Percentiles rank a stretch among this genome's conserved stretches.
phyloP scores from a whole-genome alignment of 2,329 filamentous ascomycete species.

The Ophiostoma triangulosporum region DNA sequence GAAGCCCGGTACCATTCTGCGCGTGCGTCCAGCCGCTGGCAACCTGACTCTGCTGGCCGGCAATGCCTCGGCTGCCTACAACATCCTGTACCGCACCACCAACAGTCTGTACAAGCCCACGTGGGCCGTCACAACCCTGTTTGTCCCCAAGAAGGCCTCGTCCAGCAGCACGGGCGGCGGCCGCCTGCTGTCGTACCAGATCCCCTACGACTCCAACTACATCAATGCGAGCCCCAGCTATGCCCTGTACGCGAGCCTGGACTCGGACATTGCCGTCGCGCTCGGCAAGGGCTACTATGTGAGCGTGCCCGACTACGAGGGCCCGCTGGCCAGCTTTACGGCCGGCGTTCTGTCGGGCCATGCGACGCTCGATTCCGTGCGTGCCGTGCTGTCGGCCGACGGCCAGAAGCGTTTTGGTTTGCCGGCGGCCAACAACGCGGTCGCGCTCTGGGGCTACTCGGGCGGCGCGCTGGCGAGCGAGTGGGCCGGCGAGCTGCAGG shows the following conservation, averaged over 20 bases:
- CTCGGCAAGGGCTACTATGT: slow-evolving; percentile 31
- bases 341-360: slow-evolving; percentile 29
- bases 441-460: slow-evolving; percentile 39
- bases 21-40: slow-evolving; percentile 19
- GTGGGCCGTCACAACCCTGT: slow-evolving; percentile 27
- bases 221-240: slow-evolving; percentile 27
- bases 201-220: slow-evolving; percentile 25
- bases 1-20: slow-evolving; percentile 19
- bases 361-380: slow-evolving; percentile 28
- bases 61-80: slow-evolving; percentile 18
- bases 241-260: slow-evolving; percentile 17
- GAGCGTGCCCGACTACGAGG: slow-evolving; percentile 31
- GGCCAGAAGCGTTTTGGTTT: slow-evolving; percentile 17
- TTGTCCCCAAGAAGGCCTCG: slow-evolving; percentile 16
- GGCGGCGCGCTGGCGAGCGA: slow-evolving; percentile 36
- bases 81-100: slow-evolving; percentile 27
- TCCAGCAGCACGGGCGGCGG: neutral
- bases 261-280: slow-evolving; percentile 19
- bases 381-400: slow-evolving; percentile 23
- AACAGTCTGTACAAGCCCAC: slow-evolving; percentile 21
- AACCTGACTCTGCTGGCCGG: slow-evolving; percentile 14
- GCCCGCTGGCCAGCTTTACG: slow-evolving; percentile 28
- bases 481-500: slow-evolving; percentile 35
- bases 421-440: slow-evolving; percentile 17
- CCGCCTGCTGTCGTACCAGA: slow-evolving; percentile 28